Conservation (phyloP, 441 rosid genomes). For the Breynia disticha region DNA sequence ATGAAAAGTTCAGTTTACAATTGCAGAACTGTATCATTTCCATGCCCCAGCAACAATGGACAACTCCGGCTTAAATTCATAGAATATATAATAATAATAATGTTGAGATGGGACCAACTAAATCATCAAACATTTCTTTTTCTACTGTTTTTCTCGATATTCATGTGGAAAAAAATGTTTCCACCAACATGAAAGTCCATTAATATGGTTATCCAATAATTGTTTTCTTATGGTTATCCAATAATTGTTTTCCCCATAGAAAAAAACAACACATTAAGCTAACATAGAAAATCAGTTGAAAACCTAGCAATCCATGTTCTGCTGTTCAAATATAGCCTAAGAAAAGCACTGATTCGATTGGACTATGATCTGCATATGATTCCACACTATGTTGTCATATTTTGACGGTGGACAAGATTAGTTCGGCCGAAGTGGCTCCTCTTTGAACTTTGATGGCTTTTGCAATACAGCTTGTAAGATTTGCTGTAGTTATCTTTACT, state of each 20-base stretch:
- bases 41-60: conserved; percentile 12
- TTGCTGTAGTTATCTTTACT: neutral
- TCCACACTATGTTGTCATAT: conserved; percentile 4
- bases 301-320: conserved; percentile 8
- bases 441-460: neutral
- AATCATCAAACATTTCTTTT: neutral
- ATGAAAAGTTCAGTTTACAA: neutral
- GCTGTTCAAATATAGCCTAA: conserved; percentile 1
- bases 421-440: conserved; percentile 9
- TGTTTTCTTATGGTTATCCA: neutral
- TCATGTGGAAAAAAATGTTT: no score
- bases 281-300: neutral
- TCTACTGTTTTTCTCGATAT: neutral
- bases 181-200: no score
- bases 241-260: neutral
- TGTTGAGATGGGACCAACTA: neutral
- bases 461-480: conserved; percentile 5
- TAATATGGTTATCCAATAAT: no score
- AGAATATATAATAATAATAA: neutral
- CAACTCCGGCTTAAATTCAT: neutral
- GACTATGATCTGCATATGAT: neutral
- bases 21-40: neutral
- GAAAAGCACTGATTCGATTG: neutral
- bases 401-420: conserved; percentile 19
- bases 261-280: no score